phyloP scores from a whole-genome alignment of 305 asterid genomes.

The Rubia tinctorum region DNA sequence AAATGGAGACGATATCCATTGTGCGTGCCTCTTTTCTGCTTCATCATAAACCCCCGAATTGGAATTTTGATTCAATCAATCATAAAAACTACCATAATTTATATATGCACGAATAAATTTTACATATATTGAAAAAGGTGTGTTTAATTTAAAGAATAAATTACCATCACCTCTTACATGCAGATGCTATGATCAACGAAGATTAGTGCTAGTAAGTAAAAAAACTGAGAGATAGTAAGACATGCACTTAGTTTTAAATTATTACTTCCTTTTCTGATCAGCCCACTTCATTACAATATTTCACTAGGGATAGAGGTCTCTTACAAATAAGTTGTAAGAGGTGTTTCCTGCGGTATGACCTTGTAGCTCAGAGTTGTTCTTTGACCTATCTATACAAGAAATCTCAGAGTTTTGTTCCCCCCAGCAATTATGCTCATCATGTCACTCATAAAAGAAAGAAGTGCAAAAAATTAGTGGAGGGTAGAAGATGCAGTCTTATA shows the following conservation, averaged over 20 bases:
- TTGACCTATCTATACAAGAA: slow-evolving; percentile 35
- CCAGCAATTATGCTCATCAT: slow-evolving; percentile 29
- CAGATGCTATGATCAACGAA: neutral
- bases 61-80: too few relatives aligned
- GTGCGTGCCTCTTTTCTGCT: too few relatives aligned
- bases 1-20: too few relatives aligned
- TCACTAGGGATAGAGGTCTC: slow-evolving; percentile 76
- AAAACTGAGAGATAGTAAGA: neutral
- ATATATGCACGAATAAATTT: too few relatives aligned
- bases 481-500: too few relatives aligned
- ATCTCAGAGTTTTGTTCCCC: slow-evolving; percentile 72
- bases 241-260: neutral
- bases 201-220: neutral
- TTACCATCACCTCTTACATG: neutral
- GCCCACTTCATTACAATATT: slow-evolving; percentile 37
- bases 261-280: slow-evolving; percentile 27
- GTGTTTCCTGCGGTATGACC: slow-evolving; percentile 32
- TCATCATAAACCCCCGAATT: too few relatives aligned
- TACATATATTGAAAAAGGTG: too few relatives aligned
- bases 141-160: too few relatives aligned
- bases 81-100: too few relatives aligned
- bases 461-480: too few relatives aligned
- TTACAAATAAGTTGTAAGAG: slow-evolving; percentile 79
- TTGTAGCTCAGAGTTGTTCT: slow-evolving; percentile 16
- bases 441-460: too few relatives aligned